Evolutionary conservation across 1,139 yeast genomes (phyloP).

Genomic region (Geotrichum citri-aurantii): DNA sequence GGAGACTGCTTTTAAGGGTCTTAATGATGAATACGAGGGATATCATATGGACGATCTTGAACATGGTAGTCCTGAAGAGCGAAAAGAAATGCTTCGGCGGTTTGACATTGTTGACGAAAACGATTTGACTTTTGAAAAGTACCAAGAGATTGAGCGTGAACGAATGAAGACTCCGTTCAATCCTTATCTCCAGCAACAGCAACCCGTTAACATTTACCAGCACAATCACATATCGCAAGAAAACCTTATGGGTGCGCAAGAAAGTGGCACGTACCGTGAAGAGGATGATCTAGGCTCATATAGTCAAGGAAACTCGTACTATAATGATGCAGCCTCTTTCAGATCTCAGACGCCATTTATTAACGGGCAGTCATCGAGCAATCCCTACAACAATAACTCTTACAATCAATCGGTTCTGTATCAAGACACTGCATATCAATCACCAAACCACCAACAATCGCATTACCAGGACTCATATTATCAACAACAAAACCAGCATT

Average conservation of each 20-base stretch:
- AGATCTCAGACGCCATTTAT: background rate
- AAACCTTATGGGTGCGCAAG: background rate
- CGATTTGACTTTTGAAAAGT: conserved; percentile 30
- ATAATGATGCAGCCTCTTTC: background rate
- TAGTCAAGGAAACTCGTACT: background rate
- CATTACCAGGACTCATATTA: background rate
- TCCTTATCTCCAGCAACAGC: conserved; percentile 4
- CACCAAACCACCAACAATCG: background rate
- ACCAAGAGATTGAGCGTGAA: conserved; percentile 17
- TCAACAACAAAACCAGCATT: background rate
- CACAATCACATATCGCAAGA: background rate
- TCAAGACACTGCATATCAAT: background rate
- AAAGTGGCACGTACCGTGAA: background rate
- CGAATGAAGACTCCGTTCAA: conserved; percentile 13
- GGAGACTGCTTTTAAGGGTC: conserved; percentile 12
- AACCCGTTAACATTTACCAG: background rate
- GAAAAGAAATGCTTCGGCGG: conserved; percentile 17
- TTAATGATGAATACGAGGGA: conserved; percentile 5
- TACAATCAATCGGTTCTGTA: background rate
- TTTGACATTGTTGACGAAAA: conserved; percentile 31
- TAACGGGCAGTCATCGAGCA: background rate
- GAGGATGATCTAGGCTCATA: background rate
- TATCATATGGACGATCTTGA: conserved; percentile 2
- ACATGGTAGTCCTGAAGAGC: conserved; percentile 7
- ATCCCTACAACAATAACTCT: background rate